A percentile compares a stretch with the other conserved stretches of the same genome.
Conservation (phyloP, 2,329 filamentous ascomycete species). For the Pseudogymnoascus sp. region DNA sequence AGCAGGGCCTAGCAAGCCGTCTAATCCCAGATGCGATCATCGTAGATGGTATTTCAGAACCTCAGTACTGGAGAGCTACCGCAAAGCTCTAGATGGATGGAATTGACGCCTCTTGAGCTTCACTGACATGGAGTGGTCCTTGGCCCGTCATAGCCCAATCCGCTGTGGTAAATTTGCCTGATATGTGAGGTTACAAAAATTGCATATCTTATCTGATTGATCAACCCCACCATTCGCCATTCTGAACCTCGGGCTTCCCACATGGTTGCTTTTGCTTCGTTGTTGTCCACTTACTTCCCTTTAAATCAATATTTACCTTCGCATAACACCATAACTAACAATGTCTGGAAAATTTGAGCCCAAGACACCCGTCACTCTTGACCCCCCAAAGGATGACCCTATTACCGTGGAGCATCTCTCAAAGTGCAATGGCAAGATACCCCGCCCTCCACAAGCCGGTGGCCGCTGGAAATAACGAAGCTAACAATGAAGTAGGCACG, state of each 20-base stretch:
- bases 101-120: neutral
- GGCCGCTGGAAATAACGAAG: neutral
- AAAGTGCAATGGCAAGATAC: constrained; percentile 69
- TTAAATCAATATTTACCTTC: neutral
- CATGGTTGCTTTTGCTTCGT: neutral
- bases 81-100: constrained; percentile 1
- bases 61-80: neutral
- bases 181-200: neutral
- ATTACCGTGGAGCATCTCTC: constrained; percentile 75
- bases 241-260: constrained; percentile 3
- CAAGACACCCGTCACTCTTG: constrained; percentile 65
- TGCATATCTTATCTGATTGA: neutral
- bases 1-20: neutral
- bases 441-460: constrained; percentile 5
- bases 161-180: neutral
- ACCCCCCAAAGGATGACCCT: constrained; percentile 77
- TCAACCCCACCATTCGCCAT: constrained; percentile 1
- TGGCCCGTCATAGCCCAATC: neutral
- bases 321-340: neutral
- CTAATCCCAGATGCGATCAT: neutral
- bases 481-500: constrained; percentile 39
- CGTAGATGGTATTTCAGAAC: neutral
- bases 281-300: neutral
- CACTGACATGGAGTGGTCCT: neutral
- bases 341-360: constrained; percentile 68